These are phyloP conservation scores for Tolypocladium sp. DNA, from an alignment of 2,329 filamentous ascomycete species.

Conservation along the genomic window DNA sequence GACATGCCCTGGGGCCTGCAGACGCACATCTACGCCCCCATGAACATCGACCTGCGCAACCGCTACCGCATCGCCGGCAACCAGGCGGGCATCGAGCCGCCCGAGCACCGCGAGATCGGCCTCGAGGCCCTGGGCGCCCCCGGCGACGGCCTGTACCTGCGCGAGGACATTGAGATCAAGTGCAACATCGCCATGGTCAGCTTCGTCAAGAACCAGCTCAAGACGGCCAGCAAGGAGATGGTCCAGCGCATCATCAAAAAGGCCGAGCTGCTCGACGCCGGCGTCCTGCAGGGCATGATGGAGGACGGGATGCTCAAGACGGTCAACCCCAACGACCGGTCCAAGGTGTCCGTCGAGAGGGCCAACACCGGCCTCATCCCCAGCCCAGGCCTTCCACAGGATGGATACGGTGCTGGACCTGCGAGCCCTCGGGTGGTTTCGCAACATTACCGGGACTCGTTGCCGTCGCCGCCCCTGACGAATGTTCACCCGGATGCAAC, in stretches of 20 bases:
- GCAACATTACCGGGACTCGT: not conserved
- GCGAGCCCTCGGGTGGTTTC: not conserved
- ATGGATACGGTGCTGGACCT: not conserved
- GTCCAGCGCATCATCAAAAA: conserved; percentile 61
- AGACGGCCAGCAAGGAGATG: conserved; percentile 59
- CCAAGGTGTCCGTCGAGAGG: conserved; percentile 14
- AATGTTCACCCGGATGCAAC: not conserved
- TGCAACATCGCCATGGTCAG: conserved; percentile 57
- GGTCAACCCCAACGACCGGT: conserved; percentile 42
- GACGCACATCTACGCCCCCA: conserved; percentile 61
- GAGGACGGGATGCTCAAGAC: conserved; percentile 55
- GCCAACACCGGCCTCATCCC: not conserved
- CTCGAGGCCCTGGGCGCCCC: conserved; percentile 49
- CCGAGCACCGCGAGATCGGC: conserved; percentile 53
- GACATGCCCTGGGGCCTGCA: conserved; percentile 64
- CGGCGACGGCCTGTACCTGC: conserved; percentile 55
- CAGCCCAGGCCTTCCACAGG: not conserved
- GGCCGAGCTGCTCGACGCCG: conserved; percentile 59
- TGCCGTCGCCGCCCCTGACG: not conserved
- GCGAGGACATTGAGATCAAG: conserved; percentile 62
- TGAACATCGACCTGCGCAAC: conserved; percentile 57
- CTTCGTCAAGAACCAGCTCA: conserved; percentile 59
- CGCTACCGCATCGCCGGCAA: conserved; percentile 62
- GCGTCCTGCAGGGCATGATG: conserved; percentile 58
- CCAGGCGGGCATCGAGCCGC: conserved; percentile 54